These are phyloP conservation scores for Cryptococcus deneoformans DNA, from an alignment of 1,284 basidiomycete genomes.

Conservation along the genomic window DNA sequence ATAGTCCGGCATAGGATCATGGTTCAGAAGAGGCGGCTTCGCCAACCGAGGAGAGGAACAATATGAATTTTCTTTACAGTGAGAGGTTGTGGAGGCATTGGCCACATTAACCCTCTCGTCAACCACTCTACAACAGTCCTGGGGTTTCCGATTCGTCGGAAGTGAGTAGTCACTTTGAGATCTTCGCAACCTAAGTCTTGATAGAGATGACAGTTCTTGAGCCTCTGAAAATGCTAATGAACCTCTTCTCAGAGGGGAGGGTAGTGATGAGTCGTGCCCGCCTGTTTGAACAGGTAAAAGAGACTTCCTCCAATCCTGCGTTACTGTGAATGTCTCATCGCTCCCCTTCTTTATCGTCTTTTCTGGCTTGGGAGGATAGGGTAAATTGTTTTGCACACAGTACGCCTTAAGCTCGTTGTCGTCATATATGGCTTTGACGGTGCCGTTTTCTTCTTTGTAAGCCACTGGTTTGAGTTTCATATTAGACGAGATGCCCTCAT, in stretches of 20 bases:
- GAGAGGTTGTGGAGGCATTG: too few relatives aligned
- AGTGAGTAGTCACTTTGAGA: background rate
- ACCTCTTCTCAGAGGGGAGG: background rate
- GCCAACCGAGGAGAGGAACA: too few relatives aligned
- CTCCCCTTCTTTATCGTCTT: background rate
- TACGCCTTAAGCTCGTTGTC: conserved; percentile 23
- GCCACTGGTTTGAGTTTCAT: conserved; percentile 4
- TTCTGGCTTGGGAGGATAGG: conserved; percentile 1
- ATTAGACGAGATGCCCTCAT: too few relatives aligned
- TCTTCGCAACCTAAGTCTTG: background rate
- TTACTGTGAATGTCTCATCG: too few relatives aligned
- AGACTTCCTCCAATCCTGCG: background rate
- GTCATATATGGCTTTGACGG: conserved; percentile 29
- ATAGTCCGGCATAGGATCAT: too few relatives aligned
- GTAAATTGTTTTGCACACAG: conserved; percentile 16
- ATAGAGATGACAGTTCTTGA: background rate
- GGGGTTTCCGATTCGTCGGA: too few relatives aligned
- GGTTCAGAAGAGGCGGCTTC: too few relatives aligned
- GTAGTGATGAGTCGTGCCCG: conserved; percentile 6
- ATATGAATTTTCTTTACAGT: too few relatives aligned
- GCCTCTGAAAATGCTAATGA: background rate
- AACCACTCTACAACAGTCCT: too few relatives aligned
- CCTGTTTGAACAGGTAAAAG: conserved; percentile 13
- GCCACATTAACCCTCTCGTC: too few relatives aligned
- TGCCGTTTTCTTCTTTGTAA: conserved; percentile 21